Percentiles rank a stretch among this genome's conserved stretches.
phyloP scores from a whole-genome alignment of 176 grass and related monocot genomes.

The Hordeum vulgare region MorexV3_pseudomolecules_assembly NC_058520.1:474054318-474054817 shows the following conservation, averaged over 20 bases:
- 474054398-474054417: constrained; percentile 84
- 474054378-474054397: constrained; percentile 63
- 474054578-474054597: constrained; percentile 55
- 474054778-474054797: constrained; percentile 86
- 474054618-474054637: constrained; percentile 44
- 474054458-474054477: constrained; percentile 94
- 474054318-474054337: constrained; percentile 88
- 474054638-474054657: constrained; percentile 21
- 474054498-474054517: constrained; percentile 58
- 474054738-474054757: constrained; percentile 56
- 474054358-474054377: constrained; percentile 81
- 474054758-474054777: constrained; percentile 48
- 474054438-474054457: constrained; percentile 90
- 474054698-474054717: constrained; percentile 88
- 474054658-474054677: constrained; percentile 22
- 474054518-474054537: constrained; percentile 88
- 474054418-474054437: constrained; percentile 86
- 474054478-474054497: constrained; percentile 93
- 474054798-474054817: constrained; percentile 45
- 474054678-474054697: constrained; percentile 66
- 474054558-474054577: constrained; percentile 55
- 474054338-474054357: constrained; percentile 86
- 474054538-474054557: constrained; percentile 77
- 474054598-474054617: constrained; percentile 66
- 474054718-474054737: constrained; percentile 79